These are phyloP conservation scores for Atkinsonella hypoxylon DNA, from an alignment of 2,329 filamentous ascomycete genomes.

Conservation along the genomic window DNA sequence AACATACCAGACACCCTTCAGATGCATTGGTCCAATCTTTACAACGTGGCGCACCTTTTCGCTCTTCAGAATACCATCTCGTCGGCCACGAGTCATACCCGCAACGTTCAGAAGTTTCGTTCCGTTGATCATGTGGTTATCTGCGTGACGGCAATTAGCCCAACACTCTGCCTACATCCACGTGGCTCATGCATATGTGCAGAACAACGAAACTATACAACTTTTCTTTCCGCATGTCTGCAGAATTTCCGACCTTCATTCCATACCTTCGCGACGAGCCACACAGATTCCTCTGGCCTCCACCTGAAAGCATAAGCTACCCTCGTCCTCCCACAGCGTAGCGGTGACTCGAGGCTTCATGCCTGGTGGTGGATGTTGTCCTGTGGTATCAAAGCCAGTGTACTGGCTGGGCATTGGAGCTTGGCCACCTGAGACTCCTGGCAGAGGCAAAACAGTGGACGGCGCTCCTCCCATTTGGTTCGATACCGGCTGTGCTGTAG, in stretches of 20 bases:
- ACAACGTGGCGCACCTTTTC: slow-evolving; percentile 95
- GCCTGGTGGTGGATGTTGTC: slow-evolving; percentile 80
- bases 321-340: slow-evolving; percentile 96
- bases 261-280: slow-evolving; percentile 73
- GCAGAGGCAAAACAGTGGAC: slow-evolving; percentile 58
- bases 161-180: neutral
- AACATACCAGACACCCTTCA: slow-evolving; percentile 91
- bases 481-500: slow-evolving; percentile 54
- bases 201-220: no score
- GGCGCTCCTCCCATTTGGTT: slow-evolving; percentile 52
- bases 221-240: slow-evolving; percentile 44
- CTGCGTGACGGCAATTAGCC: slow-evolving; percentile 29
- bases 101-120: slow-evolving; percentile 95
- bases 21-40: slow-evolving; percentile 97
- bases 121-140: slow-evolving; percentile 99
- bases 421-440: slow-evolving; percentile 38
- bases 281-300: slow-evolving; percentile 95
- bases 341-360: slow-evolving; percentile 96
- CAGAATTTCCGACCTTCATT: neutral
- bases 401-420: slow-evolving; percentile 44
- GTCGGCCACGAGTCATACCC: slow-evolving; percentile 90
- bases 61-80: slow-evolving; percentile 94
- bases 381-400: slow-evolving; percentile 64
- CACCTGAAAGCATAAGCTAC: slow-evolving; percentile 93
- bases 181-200: neutral